phyloP scores from a whole-genome alignment of 257 asterid species.

The Solanum commersonii region DNA sequence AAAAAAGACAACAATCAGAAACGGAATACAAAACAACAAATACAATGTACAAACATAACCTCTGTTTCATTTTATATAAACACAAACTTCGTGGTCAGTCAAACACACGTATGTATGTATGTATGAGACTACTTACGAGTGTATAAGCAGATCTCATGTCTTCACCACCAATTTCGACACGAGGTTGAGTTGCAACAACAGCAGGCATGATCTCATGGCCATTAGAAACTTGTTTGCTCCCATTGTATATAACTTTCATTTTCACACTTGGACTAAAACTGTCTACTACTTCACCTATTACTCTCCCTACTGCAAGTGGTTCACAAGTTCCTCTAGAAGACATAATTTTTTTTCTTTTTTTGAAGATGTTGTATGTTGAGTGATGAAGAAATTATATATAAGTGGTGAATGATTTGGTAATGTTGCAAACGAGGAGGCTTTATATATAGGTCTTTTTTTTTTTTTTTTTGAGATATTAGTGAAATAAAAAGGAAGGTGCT shows the following conservation, averaged over 20 bases:
- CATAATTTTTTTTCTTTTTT: not conserved
- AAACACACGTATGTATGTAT: not conserved
- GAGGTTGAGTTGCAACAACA: constrained; percentile 40
- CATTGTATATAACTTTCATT: constrained; percentile 37
- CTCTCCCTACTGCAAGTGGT: constrained; percentile 60
- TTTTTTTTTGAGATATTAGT: not conserved
- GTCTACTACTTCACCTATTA: constrained; percentile 80
- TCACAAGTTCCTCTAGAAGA: constrained; percentile 28
- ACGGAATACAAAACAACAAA: not conserved
- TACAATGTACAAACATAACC: not conserved
- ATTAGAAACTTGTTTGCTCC: constrained; percentile 49
- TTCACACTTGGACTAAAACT: constrained; percentile 53
- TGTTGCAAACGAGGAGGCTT: not conserved
- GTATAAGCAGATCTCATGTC: constrained; percentile 85
- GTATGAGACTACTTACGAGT: constrained; percentile 33
- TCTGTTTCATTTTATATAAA: not conserved
- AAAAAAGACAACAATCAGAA: constrained; percentile 1
- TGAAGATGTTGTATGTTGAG: not conserved
- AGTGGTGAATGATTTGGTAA: not conserved
- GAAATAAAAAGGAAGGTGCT: constrained; percentile 11
- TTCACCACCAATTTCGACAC: constrained; percentile 78
- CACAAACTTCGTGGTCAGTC: not conserved
- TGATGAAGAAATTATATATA: not conserved
- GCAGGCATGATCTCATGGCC: constrained; percentile 87
- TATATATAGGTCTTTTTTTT: not conserved